These are phyloP conservation scores for Linum trigynum DNA, from an alignment of 345 rosid genomes.

Conservation along the genomic window DNA sequence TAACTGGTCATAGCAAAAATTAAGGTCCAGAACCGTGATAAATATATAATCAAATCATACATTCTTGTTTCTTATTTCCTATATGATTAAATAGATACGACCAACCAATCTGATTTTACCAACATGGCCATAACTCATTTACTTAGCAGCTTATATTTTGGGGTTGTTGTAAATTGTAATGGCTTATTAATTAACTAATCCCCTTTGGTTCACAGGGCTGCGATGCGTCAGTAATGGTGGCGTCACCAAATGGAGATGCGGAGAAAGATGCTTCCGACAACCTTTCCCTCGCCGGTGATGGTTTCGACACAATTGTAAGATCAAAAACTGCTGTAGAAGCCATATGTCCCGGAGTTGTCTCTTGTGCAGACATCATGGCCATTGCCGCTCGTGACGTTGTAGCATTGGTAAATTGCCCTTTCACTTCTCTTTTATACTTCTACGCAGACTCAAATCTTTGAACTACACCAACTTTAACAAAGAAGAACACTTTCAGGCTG, in stretches of 20 bases:
- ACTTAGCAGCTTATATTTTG: too few species aligned
- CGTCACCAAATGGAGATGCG: conserved; percentile 7
- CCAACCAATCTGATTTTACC: not conserved
- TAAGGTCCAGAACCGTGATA: too few species aligned
- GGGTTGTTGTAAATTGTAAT: too few species aligned
- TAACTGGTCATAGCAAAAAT: too few species aligned
- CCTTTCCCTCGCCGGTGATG: conserved; percentile 18
- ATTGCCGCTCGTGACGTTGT: conserved; percentile 19
- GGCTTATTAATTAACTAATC: too few species aligned
- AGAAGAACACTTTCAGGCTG: conserved; percentile 2
- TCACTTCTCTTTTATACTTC: too few species aligned
- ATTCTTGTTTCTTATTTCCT: not conserved
- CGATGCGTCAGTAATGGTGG: conserved; percentile 19
- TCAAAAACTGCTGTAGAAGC: conserved; percentile 16
- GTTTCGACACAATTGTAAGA: conserved; percentile 3
- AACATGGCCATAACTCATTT: too few species aligned
- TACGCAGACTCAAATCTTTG: too few species aligned
- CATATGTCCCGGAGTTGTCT: conserved; percentile 15
- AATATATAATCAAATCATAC: too few species aligned
- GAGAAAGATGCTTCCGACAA: conserved; percentile 19
- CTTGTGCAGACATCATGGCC: conserved; percentile 20
- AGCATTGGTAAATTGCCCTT: conserved; percentile 4
- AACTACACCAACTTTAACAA: too few species aligned
- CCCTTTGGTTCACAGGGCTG: conserved; percentile 11
- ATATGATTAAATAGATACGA: not conserved